Evolutionary conservation across 2,329 filamentous ascomycete species (phyloP).

Genomic region (Penicillium italicum): DNA sequence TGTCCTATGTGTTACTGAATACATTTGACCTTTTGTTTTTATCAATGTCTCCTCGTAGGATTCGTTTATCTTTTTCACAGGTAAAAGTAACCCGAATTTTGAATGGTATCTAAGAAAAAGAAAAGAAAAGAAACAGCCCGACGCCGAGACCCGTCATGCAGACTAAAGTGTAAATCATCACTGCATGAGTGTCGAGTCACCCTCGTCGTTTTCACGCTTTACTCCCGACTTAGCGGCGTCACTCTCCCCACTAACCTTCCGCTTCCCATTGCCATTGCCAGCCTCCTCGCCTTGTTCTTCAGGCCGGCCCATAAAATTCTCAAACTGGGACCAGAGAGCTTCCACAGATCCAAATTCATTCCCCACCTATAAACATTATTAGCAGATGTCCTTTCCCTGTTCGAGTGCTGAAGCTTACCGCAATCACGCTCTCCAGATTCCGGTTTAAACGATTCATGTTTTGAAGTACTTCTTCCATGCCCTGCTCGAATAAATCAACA

Average conservation of each 20-base stretch:
- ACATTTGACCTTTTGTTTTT: slow-evolving; percentile 17
- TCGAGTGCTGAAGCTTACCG: slow-evolving; percentile 52
- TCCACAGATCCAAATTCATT: slow-evolving; percentile 98
- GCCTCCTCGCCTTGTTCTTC: slow-evolving; percentile 39
- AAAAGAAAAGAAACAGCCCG: slow-evolving; percentile 1
- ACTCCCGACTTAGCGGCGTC: slow-evolving; percentile 20
- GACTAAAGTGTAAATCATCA: slow-evolving; percentile 3
- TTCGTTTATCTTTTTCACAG: background rate
- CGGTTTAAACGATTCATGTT: slow-evolving; percentile 96
- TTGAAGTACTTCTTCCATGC: slow-evolving; percentile 83
- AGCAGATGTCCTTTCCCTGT: background rate
- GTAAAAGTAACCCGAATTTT: background rate
- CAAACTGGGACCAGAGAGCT: slow-evolving; percentile 94
- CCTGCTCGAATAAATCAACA: slow-evolving; percentile 38
- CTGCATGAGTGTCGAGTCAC: slow-evolving; percentile 10
- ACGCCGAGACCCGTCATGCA: slow-evolving; percentile 5
- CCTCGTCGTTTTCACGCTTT: slow-evolving; percentile 14
- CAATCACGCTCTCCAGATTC: slow-evolving; percentile 83
- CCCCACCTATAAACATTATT: slow-evolving; percentile 60
- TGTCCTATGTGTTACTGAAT: slow-evolving; percentile 20
- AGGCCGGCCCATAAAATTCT: slow-evolving; percentile 85
- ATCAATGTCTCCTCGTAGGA: background rate
- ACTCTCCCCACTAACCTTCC: slow-evolving; percentile 26
- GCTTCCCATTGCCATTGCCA: slow-evolving; percentile 26
- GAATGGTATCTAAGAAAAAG: slow-evolving; percentile 13